These are phyloP conservation scores for Myotisia sp. DNA, from an alignment of 2,329 filamentous ascomycete species.

Conservation along the genomic window DNA sequence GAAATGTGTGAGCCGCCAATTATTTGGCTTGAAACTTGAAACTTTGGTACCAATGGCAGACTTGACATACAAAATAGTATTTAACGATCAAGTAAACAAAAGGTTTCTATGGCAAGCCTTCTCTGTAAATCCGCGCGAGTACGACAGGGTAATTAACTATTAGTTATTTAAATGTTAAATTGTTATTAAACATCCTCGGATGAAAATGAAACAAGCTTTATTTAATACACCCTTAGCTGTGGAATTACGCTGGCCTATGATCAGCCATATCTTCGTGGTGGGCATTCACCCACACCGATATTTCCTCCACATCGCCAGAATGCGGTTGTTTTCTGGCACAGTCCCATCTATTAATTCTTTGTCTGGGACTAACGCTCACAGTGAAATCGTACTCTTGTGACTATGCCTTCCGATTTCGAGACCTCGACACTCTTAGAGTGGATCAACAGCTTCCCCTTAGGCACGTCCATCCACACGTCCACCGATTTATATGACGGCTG, in stretches of 20 bases:
- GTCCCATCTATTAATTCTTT: background rate
- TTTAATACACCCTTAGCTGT: conserved; percentile 5
- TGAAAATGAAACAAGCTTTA: no score
- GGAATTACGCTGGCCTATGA: conserved; percentile 1
- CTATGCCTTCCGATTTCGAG: conserved; percentile 33
- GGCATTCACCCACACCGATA: conserved; percentile 6
- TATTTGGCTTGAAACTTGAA: no score
- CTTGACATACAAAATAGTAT: no score
- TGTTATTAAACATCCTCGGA: no score
- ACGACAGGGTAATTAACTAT: no score
- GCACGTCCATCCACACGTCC: conserved; percentile 27
- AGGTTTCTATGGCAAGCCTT: no score
- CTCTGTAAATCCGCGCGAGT: no score
- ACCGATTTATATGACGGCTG: conserved; percentile 33
- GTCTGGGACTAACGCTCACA: no score
- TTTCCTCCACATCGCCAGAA: conserved; percentile 6
- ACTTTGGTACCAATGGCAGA: no score
- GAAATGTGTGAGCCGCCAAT: no score
- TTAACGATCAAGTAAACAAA: no score
- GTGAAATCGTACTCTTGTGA: conserved; percentile 13
- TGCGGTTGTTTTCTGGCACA: conserved; percentile 1
- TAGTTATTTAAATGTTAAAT: no score
- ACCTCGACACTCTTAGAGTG: conserved; percentile 34
- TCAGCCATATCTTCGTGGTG: conserved; percentile 3
- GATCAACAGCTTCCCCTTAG: conserved; percentile 33